Evolutionary conservation across 2,329 filamentous ascomycete genomes (phyloP), one percentile per base, ranked within the genome.

Genomic region (Xylariaceae sp.): DNA sequence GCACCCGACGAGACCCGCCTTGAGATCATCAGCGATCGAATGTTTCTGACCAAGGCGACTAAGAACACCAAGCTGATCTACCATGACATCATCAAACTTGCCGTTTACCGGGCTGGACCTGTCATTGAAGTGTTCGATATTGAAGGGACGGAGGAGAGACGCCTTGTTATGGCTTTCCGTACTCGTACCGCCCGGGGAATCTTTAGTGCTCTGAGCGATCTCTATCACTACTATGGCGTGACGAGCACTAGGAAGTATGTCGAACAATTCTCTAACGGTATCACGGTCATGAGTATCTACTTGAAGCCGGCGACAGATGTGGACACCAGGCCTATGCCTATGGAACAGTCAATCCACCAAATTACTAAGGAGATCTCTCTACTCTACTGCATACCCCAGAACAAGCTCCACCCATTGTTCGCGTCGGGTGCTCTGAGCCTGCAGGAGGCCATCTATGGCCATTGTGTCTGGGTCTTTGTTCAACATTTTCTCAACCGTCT

Each of bases 101-200:
- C 92, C 3, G 91, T 97, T 52, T 81, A 81, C 68, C 83, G 95
- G 60, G 93, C 91, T 32, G 95, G 95, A 5, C 95, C 95, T 2
- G 95, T 99, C 66, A 98, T 99, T 65, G 93, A 99, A 76, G 91
- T 96, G 74, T 99, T 96, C 68, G 93, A 99, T 72, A 93, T 99
- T 53, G 91, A 96, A 71, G 91, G 85, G 65, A 90, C 89, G 18
- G 85, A 89, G 29, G 95, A 99, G 80, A 98, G 97, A 84, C 86
- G 95, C 67, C 80, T 99, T 58, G 92, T 99, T 53, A 84, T 99
- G 67, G 95, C 93, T 44, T 98, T 97, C 82, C 92, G 93, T 67
- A 91, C 93, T 65, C 89, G 93, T 62, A 96, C 93, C 18, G 95
- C 95, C 26, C 83, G 91, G 66, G 95, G 95, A 61, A 81, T 99